These are phyloP conservation scores for Xylogone sp. DNA, from an alignment of 2,329 filamentous ascomycete species.

Conservation along the genomic window DNA sequence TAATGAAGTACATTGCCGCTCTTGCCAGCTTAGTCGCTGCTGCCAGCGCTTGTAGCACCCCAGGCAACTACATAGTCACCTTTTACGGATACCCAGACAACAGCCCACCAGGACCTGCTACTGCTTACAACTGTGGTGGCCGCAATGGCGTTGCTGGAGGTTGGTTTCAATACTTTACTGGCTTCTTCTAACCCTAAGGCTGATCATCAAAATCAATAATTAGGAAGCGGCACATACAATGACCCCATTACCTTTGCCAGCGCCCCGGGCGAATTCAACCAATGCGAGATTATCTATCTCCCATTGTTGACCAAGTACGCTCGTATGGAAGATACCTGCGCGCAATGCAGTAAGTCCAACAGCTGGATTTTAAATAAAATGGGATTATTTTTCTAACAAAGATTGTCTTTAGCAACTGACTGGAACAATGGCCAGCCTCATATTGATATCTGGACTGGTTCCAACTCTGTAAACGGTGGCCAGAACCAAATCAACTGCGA, in stretches of 20 bases:
- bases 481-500: conserved; percentile 32
- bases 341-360: conserved; percentile 6
- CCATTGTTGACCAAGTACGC: conserved; percentile 42
- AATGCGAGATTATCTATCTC: conserved; percentile 41
- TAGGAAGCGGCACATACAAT: conserved; percentile 31
- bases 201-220: background rate
- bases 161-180: background rate
- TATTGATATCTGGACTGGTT: conserved; percentile 37
- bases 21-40: background rate
- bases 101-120: conserved; percentile 30
- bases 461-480: conserved; percentile 26
- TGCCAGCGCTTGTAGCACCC: conserved; percentile 17
- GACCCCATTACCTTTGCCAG: conserved; percentile 41
- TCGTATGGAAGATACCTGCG: conserved; percentile 1
- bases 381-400: background rate
- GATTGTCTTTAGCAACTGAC: conserved; percentile 18
- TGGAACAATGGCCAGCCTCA: conserved; percentile 17
- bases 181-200: too few species aligned
- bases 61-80: conserved; percentile 28
- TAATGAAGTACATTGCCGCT: background rate
- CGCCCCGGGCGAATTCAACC: conserved; percentile 33
- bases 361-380: too few species aligned
- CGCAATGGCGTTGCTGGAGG: conserved; percentile 35
- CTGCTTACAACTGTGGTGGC: conserved; percentile 33
- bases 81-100: conserved; percentile 40